Evolutionary conservation across 441 rosid genomes (phyloP).

Genomic region (Populus tomentosa): DNA sequence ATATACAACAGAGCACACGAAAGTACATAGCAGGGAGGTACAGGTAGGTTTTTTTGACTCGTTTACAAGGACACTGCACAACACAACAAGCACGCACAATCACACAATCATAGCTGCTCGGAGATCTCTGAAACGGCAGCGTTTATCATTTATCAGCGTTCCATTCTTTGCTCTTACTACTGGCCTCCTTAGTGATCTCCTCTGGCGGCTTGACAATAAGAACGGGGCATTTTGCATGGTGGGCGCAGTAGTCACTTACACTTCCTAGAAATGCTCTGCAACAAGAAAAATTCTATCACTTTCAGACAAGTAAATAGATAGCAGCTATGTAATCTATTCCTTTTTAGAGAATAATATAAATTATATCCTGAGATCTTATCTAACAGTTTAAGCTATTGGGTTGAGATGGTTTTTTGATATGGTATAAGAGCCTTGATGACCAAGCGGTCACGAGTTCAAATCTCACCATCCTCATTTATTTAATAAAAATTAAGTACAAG

Average conservation of each 20-base stretch:
- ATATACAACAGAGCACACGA: neutral
- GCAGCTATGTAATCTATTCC: too few relatives aligned
- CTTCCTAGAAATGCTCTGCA: conserved; percentile 69
- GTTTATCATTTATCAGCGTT: neutral
- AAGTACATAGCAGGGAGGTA: neutral
- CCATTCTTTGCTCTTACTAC: neutral
- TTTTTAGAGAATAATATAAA: too few relatives aligned
- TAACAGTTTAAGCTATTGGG: too few relatives aligned
- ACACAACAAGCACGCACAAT: neutral
- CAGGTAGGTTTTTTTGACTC: neutral
- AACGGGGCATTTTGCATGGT: conserved; percentile 63
- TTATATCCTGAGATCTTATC: too few relatives aligned
- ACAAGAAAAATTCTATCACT: neutral
- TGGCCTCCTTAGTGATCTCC: conserved; percentile 11
- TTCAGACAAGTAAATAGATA: neutral
- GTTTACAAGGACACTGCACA: neutral
- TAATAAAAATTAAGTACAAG: too few relatives aligned
- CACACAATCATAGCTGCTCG: neutral
- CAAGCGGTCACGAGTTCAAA: too few relatives aligned
- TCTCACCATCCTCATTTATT: too few relatives aligned
- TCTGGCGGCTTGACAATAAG: conserved; percentile 67
- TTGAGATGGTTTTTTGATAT: too few relatives aligned
- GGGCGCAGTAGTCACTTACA: conserved; percentile 76
- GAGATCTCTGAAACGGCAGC: neutral
- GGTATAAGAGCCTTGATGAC: too few relatives aligned